Percentiles rank a stretch among this genome's conserved stretches.
Conservation (phyloP, 176 grass and related monocot genomes). For the Pontederia crassipes region DNA sequence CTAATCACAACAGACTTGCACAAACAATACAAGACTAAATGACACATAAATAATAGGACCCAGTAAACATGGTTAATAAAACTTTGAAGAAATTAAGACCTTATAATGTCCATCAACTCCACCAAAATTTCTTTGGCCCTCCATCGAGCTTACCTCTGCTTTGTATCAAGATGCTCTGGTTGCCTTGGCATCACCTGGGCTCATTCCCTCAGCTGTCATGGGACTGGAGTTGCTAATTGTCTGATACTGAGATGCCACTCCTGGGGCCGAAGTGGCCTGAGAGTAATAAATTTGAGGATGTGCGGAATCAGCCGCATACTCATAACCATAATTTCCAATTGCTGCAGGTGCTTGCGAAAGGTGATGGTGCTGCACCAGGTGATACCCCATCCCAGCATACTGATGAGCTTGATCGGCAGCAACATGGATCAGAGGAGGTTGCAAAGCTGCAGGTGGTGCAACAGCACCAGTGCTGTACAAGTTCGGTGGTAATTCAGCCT, state of each 20-base stretch:
- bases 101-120: not conserved
- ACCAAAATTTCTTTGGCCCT: not conserved
- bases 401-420: slow-evolving; percentile 17
- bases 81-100: not conserved
- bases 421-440: slow-evolving; percentile 16
- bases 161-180: not conserved
- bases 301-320: slow-evolving; percentile 45
- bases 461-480: slow-evolving; percentile 43
- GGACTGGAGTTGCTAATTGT: slow-evolving; percentile 23
- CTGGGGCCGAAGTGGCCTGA: slow-evolving; percentile 36
- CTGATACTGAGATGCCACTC: slow-evolving; percentile 61
- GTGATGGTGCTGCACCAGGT: slow-evolving; percentile 50
- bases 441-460: slow-evolving; percentile 21
- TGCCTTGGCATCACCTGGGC: slow-evolving; percentile 1
- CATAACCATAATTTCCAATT: slow-evolving; percentile 65
- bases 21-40: not conserved
- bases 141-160: not conserved
- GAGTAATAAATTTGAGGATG: slow-evolving; percentile 65
- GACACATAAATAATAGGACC: not conserved
- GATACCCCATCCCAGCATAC: slow-evolving; percentile 64
- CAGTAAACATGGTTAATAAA: not conserved
- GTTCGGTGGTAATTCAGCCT: slow-evolving; percentile 41
- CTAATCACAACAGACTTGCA: not conserved
- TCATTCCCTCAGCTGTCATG: not conserved
- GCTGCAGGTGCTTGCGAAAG: slow-evolving; percentile 24